A percentile compares a stretch with the other conserved stretches of the same genome.
Conservation (phyloP, 2,329 filamentous ascomycete species). For the Ascochyta rabiei region DNA sequence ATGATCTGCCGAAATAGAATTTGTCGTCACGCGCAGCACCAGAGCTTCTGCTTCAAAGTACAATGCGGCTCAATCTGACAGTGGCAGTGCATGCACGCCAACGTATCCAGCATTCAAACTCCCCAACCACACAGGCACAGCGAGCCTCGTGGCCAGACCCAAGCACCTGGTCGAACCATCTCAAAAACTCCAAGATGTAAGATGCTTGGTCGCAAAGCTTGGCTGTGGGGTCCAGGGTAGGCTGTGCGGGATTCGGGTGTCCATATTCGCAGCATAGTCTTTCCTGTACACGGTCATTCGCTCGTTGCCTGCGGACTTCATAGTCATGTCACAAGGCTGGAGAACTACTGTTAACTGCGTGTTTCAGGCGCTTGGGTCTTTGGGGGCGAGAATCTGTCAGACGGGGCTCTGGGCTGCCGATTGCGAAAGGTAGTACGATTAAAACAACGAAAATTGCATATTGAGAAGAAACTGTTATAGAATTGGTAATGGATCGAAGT, state of each 20-base stretch:
- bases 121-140: not conserved
- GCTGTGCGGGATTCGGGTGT: not conserved
- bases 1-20: no score
- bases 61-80: not conserved
- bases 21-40: no score
- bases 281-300: not conserved
- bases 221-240: not conserved
- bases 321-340: not conserved
- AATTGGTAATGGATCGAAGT: not conserved
- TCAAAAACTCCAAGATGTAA: not conserved
- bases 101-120: not conserved
- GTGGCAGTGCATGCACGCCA: not conserved
- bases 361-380: not conserved
- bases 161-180: not conserved
- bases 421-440: not conserved
- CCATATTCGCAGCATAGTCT: not conserved
- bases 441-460: not conserved
- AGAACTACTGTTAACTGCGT: not conserved
- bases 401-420: constrained; percentile 5
- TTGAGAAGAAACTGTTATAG: not conserved
- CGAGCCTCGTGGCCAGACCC: not conserved
- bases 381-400: constrained; percentile 5
- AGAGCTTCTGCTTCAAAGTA: no score
- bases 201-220: constrained; percentile 1
- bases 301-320: not conserved